These are phyloP conservation scores for Coemansia sp. DNA, from an alignment of 192 early-diverging fungal genomes.

Conservation along the genomic window DNA sequence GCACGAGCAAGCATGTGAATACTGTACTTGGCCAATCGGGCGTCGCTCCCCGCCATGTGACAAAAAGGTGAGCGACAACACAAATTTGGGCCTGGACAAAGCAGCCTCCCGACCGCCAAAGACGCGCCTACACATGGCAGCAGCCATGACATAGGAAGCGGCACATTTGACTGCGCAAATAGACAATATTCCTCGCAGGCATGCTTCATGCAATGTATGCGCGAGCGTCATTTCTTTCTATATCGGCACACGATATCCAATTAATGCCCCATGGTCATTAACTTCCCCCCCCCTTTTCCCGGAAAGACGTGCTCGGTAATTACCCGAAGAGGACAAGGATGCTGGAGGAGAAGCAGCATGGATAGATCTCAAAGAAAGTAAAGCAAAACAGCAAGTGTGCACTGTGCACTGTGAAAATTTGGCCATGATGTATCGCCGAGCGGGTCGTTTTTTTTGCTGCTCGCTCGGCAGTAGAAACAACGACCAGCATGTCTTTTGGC, in stretches of 20 bases:
- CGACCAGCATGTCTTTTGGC: background rate
- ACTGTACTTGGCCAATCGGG: background rate
- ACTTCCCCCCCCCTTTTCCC: background rate
- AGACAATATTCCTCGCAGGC: background rate
- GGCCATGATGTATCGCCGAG: background rate
- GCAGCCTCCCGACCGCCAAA: background rate
- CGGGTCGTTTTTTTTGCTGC: constrained; percentile 2
- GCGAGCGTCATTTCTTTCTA: background rate
- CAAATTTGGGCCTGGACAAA: background rate
- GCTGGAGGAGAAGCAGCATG: background rate
- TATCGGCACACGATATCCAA: background rate
- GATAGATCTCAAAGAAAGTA: background rate
- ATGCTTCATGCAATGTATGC: background rate
- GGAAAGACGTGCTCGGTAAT: background rate
- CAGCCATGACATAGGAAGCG: background rate
- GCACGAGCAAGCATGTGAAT: constrained; percentile 1
- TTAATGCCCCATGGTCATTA: background rate
- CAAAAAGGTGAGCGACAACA: background rate
- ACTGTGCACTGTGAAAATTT: background rate
- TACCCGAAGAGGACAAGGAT: background rate
- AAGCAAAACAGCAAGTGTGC: background rate
- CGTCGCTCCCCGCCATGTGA: background rate
- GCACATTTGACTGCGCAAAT: background rate
- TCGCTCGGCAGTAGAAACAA: background rate
- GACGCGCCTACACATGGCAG: background rate